Evolutionary conservation across 768 basidiomycete species (phyloP).

Genomic region (Hydnomerulius pinastri): DNA sequence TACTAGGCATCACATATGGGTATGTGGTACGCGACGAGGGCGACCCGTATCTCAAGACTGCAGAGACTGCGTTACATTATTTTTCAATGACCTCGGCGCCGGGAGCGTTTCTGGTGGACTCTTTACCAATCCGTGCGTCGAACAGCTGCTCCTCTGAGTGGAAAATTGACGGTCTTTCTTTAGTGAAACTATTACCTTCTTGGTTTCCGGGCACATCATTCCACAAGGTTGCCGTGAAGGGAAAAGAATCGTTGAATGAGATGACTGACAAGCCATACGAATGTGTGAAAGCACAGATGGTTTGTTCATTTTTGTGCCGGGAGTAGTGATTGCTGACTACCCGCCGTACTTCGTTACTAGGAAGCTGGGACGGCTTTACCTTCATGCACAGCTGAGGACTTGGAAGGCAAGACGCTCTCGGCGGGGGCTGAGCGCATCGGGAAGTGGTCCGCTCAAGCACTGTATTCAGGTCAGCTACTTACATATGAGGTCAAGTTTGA

Average conservation of each 20-base stretch:
- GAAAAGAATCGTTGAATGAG: neutral
- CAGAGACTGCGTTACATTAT: slow-evolving; percentile 20
- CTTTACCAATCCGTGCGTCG: slow-evolving; percentile 8
- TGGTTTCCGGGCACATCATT: neutral
- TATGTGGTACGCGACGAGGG: slow-evolving; percentile 30
- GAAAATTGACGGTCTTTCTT: slow-evolving; percentile 2
- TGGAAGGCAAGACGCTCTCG: neutral
- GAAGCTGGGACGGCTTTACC: neutral
- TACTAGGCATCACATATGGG: slow-evolving; percentile 35
- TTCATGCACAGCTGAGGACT: neutral
- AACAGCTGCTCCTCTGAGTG: no score
- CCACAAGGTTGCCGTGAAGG: neutral
- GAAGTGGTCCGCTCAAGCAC: slow-evolving; percentile 6
- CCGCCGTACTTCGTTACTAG: neutral
- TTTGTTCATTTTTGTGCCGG: no score
- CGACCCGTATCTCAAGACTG: slow-evolving; percentile 33
- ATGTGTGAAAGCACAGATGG: neutral
- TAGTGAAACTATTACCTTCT: neutral
- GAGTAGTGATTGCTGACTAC: no score
- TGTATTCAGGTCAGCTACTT: slow-evolving; percentile 6
- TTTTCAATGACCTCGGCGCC: slow-evolving; percentile 27
- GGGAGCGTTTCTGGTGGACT: slow-evolving; percentile 33
- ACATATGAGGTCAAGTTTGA: neutral
- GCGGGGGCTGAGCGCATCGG: slow-evolving; percentile 1
- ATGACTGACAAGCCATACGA: neutral